Percentiles rank a stretch among this genome's conserved stretches.
phyloP scores from a whole-genome alignment of 768 basidiomycete genomes.

The Lentinula boryana region DNA sequence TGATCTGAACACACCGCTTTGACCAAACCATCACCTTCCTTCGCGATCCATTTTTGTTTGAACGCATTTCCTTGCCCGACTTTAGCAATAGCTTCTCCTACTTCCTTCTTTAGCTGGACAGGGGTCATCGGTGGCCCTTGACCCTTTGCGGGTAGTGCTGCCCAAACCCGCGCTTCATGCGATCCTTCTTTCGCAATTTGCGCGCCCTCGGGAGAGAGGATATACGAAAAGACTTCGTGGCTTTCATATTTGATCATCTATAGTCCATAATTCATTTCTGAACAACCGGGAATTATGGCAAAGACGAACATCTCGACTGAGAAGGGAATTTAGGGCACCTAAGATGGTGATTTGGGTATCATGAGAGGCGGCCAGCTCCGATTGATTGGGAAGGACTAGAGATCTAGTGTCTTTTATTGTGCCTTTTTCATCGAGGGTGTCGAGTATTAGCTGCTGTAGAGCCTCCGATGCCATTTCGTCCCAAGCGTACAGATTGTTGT shows the following conservation, averaged over 20 bases:
- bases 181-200: constrained; percentile 80
- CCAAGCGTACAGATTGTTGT: background rate
- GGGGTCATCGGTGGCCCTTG: constrained; percentile 60
- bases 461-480: constrained; percentile 55
- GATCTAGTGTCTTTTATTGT: constrained; percentile 64
- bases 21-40: constrained; percentile 83
- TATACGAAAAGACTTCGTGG: constrained; percentile 70
- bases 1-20: constrained; percentile 60
- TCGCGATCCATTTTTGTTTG: constrained; percentile 95
- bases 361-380: constrained; percentile 49
- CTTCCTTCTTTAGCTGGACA: constrained; percentile 60
- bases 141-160: constrained; percentile 68
- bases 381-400: constrained; percentile 61
- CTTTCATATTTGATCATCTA: constrained; percentile 84
- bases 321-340: constrained; percentile 87
- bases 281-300: constrained; percentile 5
- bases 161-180: constrained; percentile 95
- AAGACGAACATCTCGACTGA: constrained; percentile 70
- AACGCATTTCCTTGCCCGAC: constrained; percentile 94
- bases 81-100: constrained; percentile 88
- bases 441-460: constrained; percentile 75
- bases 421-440: constrained; percentile 53
- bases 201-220: constrained; percentile 75
- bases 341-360: constrained; percentile 83
- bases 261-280: constrained; percentile 10